Evolutionary conservation across 2,329 filamentous ascomycete genomes (phyloP).

Genomic region (Penicillium corylophilum): DNA sequence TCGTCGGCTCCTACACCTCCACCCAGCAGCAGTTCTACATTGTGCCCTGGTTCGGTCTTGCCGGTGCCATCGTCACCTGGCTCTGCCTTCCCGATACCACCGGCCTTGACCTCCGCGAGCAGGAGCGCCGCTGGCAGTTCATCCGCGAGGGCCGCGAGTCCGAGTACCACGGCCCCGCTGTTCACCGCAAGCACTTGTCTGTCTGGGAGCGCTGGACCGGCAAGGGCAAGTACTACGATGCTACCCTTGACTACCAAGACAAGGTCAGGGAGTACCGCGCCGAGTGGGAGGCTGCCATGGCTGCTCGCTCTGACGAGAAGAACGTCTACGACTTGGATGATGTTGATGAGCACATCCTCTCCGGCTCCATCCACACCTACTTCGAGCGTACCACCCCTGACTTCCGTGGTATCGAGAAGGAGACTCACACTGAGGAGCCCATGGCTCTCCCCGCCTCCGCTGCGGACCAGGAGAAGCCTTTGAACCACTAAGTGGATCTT

Average conservation of each 20-base stretch:
- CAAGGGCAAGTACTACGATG: slow-evolving; percentile 78
- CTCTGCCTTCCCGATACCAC: slow-evolving; percentile 92
- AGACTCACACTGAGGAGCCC: slow-evolving; percentile 7
- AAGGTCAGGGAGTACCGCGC: slow-evolving; percentile 79
- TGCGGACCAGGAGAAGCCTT: slow-evolving; percentile 13
- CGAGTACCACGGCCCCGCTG: slow-evolving; percentile 89
- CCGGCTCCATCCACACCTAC: slow-evolving; percentile 50
- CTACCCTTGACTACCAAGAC: slow-evolving; percentile 75
- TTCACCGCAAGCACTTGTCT: slow-evolving; percentile 86
- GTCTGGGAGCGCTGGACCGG: slow-evolving; percentile 77
- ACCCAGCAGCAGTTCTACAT: slow-evolving; percentile 82
- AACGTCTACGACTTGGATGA: slow-evolving; percentile 30
- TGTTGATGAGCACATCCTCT: slow-evolving; percentile 48
- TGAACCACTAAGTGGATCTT: not conserved
- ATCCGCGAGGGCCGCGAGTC: slow-evolving; percentile 72
- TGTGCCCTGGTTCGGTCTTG: slow-evolving; percentile 91
- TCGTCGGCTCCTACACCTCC: slow-evolving; percentile 69
- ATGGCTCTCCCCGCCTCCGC: slow-evolving; percentile 13
- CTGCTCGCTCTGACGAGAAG: slow-evolving; percentile 49
- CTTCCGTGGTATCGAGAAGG: slow-evolving; percentile 36
- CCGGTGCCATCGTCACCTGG: slow-evolving; percentile 76
- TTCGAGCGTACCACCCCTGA: slow-evolving; percentile 52
- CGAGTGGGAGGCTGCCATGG: slow-evolving; percentile 52
- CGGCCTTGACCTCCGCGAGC: slow-evolving; percentile 92
- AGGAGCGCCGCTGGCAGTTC: slow-evolving; percentile 88